These are phyloP conservation scores for Dactylellina parvicollis DNA, from an alignment of 2,329 filamentous ascomycete genomes.

Conservation along the genomic window DNA sequence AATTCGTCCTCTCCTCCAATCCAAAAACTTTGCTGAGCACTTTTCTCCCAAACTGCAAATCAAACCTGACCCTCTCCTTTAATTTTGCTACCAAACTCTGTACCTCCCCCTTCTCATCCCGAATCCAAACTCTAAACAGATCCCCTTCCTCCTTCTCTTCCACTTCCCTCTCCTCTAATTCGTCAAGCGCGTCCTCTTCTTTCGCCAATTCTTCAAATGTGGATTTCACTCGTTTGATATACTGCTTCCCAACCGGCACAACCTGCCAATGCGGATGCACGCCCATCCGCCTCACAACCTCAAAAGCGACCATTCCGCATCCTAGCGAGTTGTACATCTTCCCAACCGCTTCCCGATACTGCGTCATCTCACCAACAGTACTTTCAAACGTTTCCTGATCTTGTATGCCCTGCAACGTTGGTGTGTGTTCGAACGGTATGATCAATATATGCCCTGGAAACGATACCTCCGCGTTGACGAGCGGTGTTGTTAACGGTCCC, in stretches of 20 bases:
- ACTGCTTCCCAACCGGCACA: constrained; percentile 75
- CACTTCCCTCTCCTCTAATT: constrained; percentile 55
- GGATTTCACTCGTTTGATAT: constrained; percentile 74
- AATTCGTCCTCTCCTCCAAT: constrained; percentile 80
- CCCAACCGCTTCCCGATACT: constrained; percentile 80
- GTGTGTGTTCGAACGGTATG: constrained; percentile 83
- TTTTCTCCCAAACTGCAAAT: constrained; percentile 86
- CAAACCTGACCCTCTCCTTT: constrained; percentile 77
- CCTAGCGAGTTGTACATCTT: constrained; percentile 74
- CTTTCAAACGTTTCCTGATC: constrained; percentile 62
- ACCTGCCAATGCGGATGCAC: constrained; percentile 90
- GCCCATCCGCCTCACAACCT: constrained; percentile 82
- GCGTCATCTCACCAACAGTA: constrained; percentile 82
- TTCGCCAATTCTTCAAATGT: constrained; percentile 90
- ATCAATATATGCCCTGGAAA: constrained; percentile 91
- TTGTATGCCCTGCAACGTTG: constrained; percentile 76
- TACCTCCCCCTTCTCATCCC: constrained; percentile 62
- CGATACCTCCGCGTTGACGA: constrained; percentile 71
- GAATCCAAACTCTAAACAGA: constrained; percentile 83
- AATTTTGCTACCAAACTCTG: constrained; percentile 78
- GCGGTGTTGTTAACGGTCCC: constrained; percentile 78
- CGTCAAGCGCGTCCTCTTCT: constrained; percentile 65
- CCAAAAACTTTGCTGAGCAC: constrained; percentile 88
- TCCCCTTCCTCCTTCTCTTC: constrained; percentile 64
- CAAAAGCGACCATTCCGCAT: constrained; percentile 83